Base-by-base conservation (phyloP, 2,329 filamentous ascomycete species). In the Aspergillus neotritici region DNA sequence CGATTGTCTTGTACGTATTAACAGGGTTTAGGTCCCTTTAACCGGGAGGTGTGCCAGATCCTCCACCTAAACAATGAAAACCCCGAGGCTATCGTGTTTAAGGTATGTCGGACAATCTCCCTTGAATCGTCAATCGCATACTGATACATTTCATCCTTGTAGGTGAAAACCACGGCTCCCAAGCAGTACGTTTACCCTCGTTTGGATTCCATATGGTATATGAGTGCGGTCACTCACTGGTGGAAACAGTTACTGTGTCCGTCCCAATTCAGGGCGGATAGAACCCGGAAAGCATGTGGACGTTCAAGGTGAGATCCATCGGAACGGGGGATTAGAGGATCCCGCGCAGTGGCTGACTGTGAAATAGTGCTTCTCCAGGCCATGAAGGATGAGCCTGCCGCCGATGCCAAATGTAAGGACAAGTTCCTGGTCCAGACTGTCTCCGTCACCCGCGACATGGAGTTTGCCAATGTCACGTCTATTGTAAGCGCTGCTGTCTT, bases 161-260 rank as follows among this genome's bases (percentile, higher is more conserved):
- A 95, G 89, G 93, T 98, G 70, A 98, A 98, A 82, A 98, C 93
- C 37, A 98, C 93, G 51, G 93, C 93, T 38, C 93, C 93, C 29
- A 97, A 97, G 74, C 93, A 97, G 91, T 98, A 86, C 63, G 85
- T 69, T 48, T 39, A 41, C 44, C 40, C 43, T 52, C 59, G 16
- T 14, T 16, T 34, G 39, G 21, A 43, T 37, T 31, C 37, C 29
- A 33, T 21, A 14, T 37, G 32, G 29, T 34, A 13, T 39, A 36
- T 11, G 31, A 28, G 16, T 35, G 10, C 13, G 40, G 16, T 35
- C 35, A 29, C 47, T 52, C 44, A 51, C 55, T 56, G 50, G 60
- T 61, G 10, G 25, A 9, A 37, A 52, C 60, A 96, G 91, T 76
- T 98, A 98, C 74, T 97, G 93, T 68, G 91, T 97, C 46, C 84